These are phyloP conservation scores for Phascolomyces articulosus DNA, from an alignment of 371 early-diverging fungal species.

Conservation along the genomic window DNA sequence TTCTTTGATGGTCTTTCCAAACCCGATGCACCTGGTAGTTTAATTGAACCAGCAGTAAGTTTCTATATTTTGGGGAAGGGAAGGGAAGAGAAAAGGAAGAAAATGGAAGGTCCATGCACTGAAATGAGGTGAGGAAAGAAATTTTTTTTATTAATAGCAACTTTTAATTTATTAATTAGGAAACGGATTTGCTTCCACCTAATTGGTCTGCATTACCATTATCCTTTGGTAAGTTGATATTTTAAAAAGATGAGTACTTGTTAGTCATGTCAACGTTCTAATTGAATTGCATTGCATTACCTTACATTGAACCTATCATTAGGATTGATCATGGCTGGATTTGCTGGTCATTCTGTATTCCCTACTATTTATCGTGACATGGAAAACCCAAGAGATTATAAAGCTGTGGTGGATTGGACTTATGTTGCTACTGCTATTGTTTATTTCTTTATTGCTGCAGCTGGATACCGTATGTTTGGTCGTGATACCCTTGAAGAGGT, in stretches of 20 bases:
- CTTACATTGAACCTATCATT: constrained; percentile 32
- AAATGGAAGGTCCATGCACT: too few species aligned
- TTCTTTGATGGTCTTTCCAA: constrained; percentile 43
- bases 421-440: constrained; percentile 36
- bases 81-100: too few species aligned
- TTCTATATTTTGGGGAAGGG: background rate
- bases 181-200: constrained; percentile 35
- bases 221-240: too few species aligned
- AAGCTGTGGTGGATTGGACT: constrained; percentile 37
- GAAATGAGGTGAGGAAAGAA: too few species aligned
- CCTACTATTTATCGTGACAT: constrained; percentile 51
- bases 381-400: constrained; percentile 42
- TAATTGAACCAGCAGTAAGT: constrained; percentile 51
- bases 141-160: background rate
- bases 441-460: constrained; percentile 36
- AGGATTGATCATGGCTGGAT: constrained; percentile 51
- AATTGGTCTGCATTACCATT: background rate
- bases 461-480: constrained; percentile 83
- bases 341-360: constrained; percentile 39
- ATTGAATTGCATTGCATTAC: too few species aligned
- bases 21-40: constrained; percentile 49
- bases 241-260: too few species aligned
- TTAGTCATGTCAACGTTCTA: too few species aligned
- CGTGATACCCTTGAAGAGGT: constrained; percentile 61
- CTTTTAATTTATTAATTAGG: constrained; percentile 11